Base-by-base conservation (phyloP, 225 moss, liverwort and hornwort genomes). In the Physcomitrellopsis africana region DNA sequence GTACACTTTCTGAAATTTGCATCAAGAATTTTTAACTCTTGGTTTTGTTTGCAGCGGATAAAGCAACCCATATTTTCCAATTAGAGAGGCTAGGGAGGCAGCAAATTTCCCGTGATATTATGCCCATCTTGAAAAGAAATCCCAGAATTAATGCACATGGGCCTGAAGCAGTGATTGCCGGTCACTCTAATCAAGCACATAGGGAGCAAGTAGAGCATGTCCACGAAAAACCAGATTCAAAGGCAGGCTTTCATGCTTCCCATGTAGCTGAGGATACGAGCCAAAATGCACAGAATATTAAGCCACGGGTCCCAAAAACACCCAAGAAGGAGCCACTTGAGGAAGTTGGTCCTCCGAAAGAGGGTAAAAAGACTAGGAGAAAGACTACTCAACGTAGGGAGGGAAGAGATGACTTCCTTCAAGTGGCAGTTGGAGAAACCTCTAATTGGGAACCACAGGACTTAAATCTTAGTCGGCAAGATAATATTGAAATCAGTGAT, bases 341-440 rank as follows among this genome's bases (percentile, higher is more conserved):
- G 76, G 63, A 78, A 45, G 65, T 69, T 19, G 60, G 64, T 63
- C 72, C 53, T 11, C 72, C 68, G 27, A 72, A 69, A 57, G 79
- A 79, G 68, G 62, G 63, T 41, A 85, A 72, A 54, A 76, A 69
- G 53, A 78, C 72, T 58, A 79, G 72, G 59, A 79, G 85, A 46
- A 85, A 85, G 78, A 81, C 85, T 52, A 85, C 85, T 45, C 63
- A 72, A n/a, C 81, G 81, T 42, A 68, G 85, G 17, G 85, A 79
- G 45, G 81, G 72, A 68, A 78, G 74, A 73, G 81, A 81, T 47
- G 85, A 85, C 12, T 73, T 81, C 60, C 53, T 81, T 58, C 81
- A 72, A 63, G 75, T 72, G 51, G 72, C 75, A 32, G 23, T 76
- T 46, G 81, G 72, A 72, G 85, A 81, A 13, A 51, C 45, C 43